These are phyloP conservation scores for Cryomyces antarcticus DNA, from an alignment of 495 filamentous ascomycete genomes.

Conservation along the genomic window DNA sequence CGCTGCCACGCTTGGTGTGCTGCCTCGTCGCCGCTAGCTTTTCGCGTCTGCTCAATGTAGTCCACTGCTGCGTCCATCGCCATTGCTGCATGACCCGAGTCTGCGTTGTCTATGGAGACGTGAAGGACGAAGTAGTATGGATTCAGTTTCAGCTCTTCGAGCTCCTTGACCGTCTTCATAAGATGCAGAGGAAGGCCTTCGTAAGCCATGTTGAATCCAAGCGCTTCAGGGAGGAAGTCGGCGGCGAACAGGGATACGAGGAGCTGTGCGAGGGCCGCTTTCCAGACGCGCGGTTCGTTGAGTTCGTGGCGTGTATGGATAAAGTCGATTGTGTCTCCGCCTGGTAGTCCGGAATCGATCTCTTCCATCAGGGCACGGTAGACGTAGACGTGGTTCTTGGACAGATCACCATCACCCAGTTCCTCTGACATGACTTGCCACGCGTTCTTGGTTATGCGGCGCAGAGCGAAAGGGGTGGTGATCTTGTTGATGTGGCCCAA, in stretches of 20 bases:
- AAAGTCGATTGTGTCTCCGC: conserved; percentile 16
- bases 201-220: conserved; percentile 31
- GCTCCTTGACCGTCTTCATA: conserved; percentile 22
- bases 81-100: conserved; percentile 30
- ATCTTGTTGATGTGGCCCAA: conserved; percentile 25
- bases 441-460: conserved; percentile 19
- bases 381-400: conserved; percentile 26
- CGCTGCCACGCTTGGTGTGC: conserved; percentile 22
- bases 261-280: conserved; percentile 25
- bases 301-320: conserved; percentile 16
- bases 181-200: conserved; percentile 24
- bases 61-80: conserved; percentile 18
- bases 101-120: conserved; percentile 28
- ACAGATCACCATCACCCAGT: conserved; percentile 27
- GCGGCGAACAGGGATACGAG: conserved; percentile 26
- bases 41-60: conserved; percentile 19
- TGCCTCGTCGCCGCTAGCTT: conserved; percentile 9
- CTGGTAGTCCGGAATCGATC: conserved; percentile 14
- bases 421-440: conserved; percentile 33
- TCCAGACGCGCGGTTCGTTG: conserved; percentile 20
- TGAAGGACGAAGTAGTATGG: conserved; percentile 31
- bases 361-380: conserved; percentile 22
- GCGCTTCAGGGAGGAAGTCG: conserved; percentile 30
- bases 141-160: conserved; percentile 23
- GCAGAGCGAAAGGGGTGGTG: conserved; percentile 19